A percentile compares a stretch with the other conserved stretches of the same genome.
phyloP scores from a whole-genome alignment of 129 eudicot genomes.

The Escallonia rubra region DNA sequence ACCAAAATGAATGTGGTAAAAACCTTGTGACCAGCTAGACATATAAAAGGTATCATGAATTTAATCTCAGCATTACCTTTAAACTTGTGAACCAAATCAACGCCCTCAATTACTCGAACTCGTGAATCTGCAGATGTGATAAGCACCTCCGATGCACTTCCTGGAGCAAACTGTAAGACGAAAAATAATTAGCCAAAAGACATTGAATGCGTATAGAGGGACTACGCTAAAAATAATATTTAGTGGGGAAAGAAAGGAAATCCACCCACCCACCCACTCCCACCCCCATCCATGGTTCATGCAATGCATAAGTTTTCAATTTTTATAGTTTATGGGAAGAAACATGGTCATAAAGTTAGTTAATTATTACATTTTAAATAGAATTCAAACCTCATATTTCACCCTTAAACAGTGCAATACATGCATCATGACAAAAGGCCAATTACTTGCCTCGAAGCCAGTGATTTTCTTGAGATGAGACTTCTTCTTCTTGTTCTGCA shows the following conservation, averaged over 20 bases:
- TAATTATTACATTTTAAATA: too few species aligned
- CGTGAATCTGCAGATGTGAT: slow-evolving; percentile 97
- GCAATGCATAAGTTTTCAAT: too few species aligned
- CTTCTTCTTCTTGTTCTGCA: slow-evolving; percentile 93
- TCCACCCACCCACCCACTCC: too few species aligned
- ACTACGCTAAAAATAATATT: too few species aligned
- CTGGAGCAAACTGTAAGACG: slow-evolving; percentile 83
- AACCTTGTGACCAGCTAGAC: neutral
- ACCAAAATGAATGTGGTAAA: neutral
- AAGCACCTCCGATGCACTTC: slow-evolving; percentile 84
- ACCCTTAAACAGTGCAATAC: too few species aligned
- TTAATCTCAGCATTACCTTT: slow-evolving; percentile 49
- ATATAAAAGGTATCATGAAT: neutral
- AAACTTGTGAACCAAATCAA: slow-evolving; percentile 82
- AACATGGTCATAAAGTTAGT: too few species aligned
- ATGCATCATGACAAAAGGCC: neutral
- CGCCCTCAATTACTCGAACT: slow-evolving; percentile 86
- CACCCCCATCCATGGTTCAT: too few species aligned
- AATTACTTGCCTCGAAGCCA: slow-evolving; percentile 72
- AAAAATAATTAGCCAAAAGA: slow-evolving; percentile 21
- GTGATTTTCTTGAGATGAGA: slow-evolving; percentile 90
- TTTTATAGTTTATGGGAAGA: too few species aligned
- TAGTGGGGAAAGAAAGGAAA: too few species aligned
- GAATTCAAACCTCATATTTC: too few species aligned
- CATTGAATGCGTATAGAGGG: neutral